Evolutionary conservation across 148 eudicot genomes (phyloP).

Genomic region (Cornus suecica): DNA sequence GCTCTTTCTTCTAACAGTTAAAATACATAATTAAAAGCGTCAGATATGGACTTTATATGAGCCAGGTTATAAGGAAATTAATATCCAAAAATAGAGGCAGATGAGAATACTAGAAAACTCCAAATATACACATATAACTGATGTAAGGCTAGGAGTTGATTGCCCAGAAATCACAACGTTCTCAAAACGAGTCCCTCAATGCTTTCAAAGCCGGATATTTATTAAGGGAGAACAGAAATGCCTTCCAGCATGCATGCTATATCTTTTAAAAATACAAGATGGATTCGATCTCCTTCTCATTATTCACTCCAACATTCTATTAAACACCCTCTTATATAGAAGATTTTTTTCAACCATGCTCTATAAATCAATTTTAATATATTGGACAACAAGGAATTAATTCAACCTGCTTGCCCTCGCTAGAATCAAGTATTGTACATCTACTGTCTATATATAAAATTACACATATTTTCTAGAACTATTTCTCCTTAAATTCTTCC

Average conservation of each 20-base stretch:
- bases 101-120: neutral
- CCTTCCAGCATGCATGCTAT: constrained; percentile 1
- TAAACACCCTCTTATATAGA: too few species aligned
- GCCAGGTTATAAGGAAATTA: neutral
- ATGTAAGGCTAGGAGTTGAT: neutral
- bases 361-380: neutral
- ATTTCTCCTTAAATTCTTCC: too few species aligned
- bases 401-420: neutral
- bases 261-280: neutral
- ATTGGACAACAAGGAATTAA: neutral
- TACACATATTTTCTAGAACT: neutral
- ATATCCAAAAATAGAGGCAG: neutral
- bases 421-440: neutral
- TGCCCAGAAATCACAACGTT: neutral
- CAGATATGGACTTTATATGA: neutral
- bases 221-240: neutral
- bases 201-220: neutral
- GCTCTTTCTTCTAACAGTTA: neutral
- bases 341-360: too few species aligned
- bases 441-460: neutral
- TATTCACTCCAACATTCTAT: too few species aligned
- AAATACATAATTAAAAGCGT: neutral
- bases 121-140: neutral
- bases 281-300: neutral
- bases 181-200: neutral